Evolutionary conservation across 805 yeast genomes (phyloP).

Genomic region (Myxozyma neglecta): DNA sequence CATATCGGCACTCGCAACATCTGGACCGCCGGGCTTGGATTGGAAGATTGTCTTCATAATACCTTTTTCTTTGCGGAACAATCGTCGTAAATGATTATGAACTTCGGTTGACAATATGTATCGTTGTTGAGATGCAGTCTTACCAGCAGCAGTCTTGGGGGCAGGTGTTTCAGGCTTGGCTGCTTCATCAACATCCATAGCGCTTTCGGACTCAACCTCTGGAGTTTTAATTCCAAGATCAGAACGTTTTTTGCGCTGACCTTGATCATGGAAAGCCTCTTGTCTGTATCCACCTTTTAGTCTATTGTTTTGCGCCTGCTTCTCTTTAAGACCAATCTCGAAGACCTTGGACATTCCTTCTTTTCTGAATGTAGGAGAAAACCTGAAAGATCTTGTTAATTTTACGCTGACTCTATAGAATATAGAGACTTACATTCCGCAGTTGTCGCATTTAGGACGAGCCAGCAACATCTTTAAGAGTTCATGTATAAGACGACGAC

Average conservation of each 20-base stretch:
- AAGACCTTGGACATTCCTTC: slow-evolving; percentile 93
- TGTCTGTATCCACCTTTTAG: slow-evolving; percentile 76
- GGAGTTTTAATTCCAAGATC: slow-evolving; percentile 13
- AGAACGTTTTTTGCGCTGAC: slow-evolving; percentile 28
- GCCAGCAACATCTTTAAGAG: slow-evolving; percentile 71
- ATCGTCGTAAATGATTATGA: slow-evolving; percentile 69
- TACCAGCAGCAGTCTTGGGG: slow-evolving; percentile 30
- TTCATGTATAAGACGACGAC: slow-evolving; percentile 67
- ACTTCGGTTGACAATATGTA: slow-evolving; percentile 88
- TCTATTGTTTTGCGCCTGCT: slow-evolving; percentile 77
- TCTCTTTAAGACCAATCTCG: slow-evolving; percentile 79
- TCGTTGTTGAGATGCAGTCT: slow-evolving; percentile 63
- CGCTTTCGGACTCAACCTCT: slow-evolving; percentile 33
- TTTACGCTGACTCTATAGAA: not conserved
- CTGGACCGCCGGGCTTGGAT: slow-evolving; percentile 62
- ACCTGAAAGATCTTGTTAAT: slow-evolving; percentile 35
- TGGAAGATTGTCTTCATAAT: slow-evolving; percentile 75
- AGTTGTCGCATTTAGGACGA: slow-evolving; percentile 89
- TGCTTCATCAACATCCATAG: slow-evolving; percentile 33
- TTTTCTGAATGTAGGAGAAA: slow-evolving; percentile 88
- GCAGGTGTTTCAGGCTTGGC: slow-evolving; percentile 42
- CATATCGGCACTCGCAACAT: slow-evolving; percentile 62
- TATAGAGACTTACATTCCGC: slow-evolving; percentile 64
- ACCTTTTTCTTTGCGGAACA: slow-evolving; percentile 71
- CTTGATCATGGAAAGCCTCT: slow-evolving; percentile 56